Conservation (phyloP, 768 basidiomycete species). For the Serendipita indica region DNA sequence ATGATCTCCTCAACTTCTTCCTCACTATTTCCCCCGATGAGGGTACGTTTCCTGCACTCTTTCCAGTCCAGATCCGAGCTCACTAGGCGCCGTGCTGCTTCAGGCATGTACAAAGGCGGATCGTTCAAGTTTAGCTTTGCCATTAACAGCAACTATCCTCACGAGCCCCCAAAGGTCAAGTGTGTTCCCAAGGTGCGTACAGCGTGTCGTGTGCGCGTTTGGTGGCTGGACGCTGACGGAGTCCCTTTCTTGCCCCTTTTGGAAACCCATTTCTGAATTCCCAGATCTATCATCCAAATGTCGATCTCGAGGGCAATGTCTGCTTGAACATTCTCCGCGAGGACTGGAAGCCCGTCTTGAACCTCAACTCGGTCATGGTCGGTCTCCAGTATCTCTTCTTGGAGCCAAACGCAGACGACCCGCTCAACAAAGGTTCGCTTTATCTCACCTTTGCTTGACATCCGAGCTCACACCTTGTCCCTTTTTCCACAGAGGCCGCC, state of each 20-base stretch:
- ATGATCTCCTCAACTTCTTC: constrained; percentile 91
- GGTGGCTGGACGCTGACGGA: not conserved
- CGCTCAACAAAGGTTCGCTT: constrained; percentile 89
- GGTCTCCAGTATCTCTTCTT: constrained; percentile 96
- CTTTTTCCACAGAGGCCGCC: constrained; percentile 65
- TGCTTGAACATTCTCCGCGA: constrained; percentile 97
- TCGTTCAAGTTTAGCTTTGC: constrained; percentile 85
- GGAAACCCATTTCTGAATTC: not conserved
- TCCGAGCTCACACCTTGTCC: not conserved
- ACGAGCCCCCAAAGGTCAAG: constrained; percentile 98
- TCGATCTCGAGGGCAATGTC: constrained; percentile 95
- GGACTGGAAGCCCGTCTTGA: constrained; percentile 99
- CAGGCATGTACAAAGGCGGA: constrained; percentile 98
- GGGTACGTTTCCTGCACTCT: constrained; percentile 35
- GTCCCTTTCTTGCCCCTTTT: not conserved
- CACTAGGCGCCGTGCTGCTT: not conserved
- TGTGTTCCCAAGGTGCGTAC: constrained; percentile 82
- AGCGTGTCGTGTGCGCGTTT: not conserved
- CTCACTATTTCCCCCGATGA: constrained; percentile 95
- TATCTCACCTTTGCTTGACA: constrained; percentile 6
- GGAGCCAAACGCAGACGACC: constrained; percentile 97
- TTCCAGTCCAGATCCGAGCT: constrained; percentile 4
- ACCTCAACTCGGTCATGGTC: constrained; percentile 96
- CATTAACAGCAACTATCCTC: constrained; percentile 97
- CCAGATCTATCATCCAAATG: constrained; percentile 97